A percentile compares a stretch with the other conserved stretches of the same genome.
Evolutionary conservation across 2,329 filamentous ascomycete genomes (phyloP).

Genomic region (Phialophora verrucosa): DNA sequence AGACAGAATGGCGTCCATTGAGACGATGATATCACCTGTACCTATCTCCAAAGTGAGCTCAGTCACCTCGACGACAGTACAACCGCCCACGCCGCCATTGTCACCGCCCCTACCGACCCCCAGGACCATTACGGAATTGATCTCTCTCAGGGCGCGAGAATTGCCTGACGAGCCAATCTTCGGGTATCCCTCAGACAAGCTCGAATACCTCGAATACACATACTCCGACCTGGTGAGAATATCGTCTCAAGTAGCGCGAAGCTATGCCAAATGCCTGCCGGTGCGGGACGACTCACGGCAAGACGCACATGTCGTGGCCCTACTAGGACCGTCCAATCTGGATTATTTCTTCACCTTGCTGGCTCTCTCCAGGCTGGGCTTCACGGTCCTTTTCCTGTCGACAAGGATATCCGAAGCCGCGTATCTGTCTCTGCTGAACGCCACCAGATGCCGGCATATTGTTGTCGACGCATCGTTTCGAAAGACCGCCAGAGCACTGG

Average conservation of each 20-base stretch:
- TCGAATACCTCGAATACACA: constrained; percentile 35
- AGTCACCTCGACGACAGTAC: constrained; percentile 4
- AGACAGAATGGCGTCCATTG: too few species aligned
- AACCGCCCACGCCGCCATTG: constrained; percentile 22
- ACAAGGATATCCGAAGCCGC: constrained; percentile 60
- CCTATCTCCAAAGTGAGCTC: constrained; percentile 7
- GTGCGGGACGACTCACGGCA: too few species aligned
- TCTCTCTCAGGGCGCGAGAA: constrained; percentile 27
- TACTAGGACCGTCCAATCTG: constrained; percentile 32
- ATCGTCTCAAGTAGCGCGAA: constrained; percentile 17
- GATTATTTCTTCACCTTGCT: constrained; percentile 42
- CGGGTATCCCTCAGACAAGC: constrained; percentile 32
- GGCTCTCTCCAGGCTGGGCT: constrained; percentile 61
- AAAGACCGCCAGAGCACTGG: constrained; percentile 39
- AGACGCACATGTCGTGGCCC: constrained; percentile 20
- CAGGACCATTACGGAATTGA: constrained; percentile 34
- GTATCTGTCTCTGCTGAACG: constrained; percentile 47
- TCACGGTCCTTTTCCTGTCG: constrained; percentile 61
- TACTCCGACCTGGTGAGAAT: constrained; percentile 27
- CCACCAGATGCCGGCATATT: constrained; percentile 48
- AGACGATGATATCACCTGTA: neutral
- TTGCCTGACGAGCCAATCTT: constrained; percentile 31
- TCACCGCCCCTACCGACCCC: constrained; percentile 24
- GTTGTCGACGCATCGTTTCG: constrained; percentile 42
- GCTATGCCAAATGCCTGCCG: constrained; percentile 9